Conservation (phyloP, 2,329 filamentous ascomycete genomes). For the Hypoxylon sp. region DNA sequence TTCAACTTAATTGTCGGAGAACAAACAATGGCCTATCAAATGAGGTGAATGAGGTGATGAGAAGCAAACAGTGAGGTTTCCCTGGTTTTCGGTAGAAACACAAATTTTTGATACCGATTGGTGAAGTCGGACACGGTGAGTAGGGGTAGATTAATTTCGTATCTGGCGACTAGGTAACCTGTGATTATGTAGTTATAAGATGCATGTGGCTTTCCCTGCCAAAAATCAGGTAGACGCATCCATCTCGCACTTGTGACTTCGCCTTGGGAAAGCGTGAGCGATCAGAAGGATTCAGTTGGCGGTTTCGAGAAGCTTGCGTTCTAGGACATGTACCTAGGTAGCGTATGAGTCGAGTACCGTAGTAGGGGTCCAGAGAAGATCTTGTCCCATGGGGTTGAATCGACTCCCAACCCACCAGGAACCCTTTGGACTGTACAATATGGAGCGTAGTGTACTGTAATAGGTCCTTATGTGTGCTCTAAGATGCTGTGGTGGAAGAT, state of each 20-base stretch:
- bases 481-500: neutral
- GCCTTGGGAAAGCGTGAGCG: conserved; percentile 25
- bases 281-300: conserved; percentile 22
- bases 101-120: conserved; percentile 3
- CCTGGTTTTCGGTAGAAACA: conserved; percentile 9
- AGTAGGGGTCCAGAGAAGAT: neutral
- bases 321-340: no score
- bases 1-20: conserved; percentile 14
- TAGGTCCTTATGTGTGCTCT: neutral
- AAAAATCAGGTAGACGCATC: conserved; percentile 3
- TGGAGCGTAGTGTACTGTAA: neutral
- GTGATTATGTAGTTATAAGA: no score
- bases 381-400: conserved; percentile 13
- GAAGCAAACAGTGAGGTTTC: conserved; percentile 20
- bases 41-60: conserved; percentile 28
- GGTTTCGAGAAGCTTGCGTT: conserved; percentile 12
- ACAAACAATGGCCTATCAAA: conserved; percentile 21
- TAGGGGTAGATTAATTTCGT: conserved; percentile 14
- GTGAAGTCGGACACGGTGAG: neutral
- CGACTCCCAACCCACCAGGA: conserved; percentile 22
- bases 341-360: conserved; percentile 32
- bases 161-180: conserved; percentile 9
- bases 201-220: conserved; percentile 1
- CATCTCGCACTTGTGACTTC: conserved; percentile 12
- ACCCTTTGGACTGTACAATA: conserved; percentile 10